A percentile compares a stretch with the other conserved stretches of the same genome.
phyloP scores from a whole-genome alignment of 2,329 filamentous ascomycete genomes.

The Diaporthe eres region DNA sequence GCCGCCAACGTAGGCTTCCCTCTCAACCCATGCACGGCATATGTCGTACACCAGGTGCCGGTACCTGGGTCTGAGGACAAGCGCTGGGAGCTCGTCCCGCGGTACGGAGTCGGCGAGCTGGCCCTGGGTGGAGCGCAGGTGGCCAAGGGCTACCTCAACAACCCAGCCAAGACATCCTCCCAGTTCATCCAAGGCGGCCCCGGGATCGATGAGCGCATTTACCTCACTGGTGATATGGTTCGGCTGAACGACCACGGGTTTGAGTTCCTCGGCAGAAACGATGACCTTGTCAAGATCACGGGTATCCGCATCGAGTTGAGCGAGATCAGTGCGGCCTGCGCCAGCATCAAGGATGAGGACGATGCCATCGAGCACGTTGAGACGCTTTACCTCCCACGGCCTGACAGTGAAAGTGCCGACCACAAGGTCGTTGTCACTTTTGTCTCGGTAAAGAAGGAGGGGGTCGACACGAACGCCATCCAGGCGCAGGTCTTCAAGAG shows the following conservation, averaged over 20 bases:
- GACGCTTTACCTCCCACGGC: conserved; percentile 50
- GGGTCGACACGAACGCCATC: conserved; percentile 9
- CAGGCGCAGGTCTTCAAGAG: conserved; percentile 37
- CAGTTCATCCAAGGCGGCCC: conserved; percentile 41
- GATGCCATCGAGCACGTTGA: conserved; percentile 53
- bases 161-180: conserved; percentile 34
- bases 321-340: conserved; percentile 50
- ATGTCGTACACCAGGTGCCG: conserved; percentile 29
- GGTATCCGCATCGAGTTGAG: conserved; percentile 44
- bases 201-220: conserved; percentile 36
- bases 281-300: conserved; percentile 42
- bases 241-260: conserved; percentile 39
- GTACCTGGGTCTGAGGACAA: conserved; percentile 7
- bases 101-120: conserved; percentile 36
- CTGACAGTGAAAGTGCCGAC: conserved; percentile 47
- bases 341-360: conserved; percentile 50
- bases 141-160: conserved; percentile 40
- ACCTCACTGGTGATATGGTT: conserved; percentile 45
- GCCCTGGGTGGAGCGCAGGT: conserved; percentile 42
- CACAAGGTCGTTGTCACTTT: conserved; percentile 55
- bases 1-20: conserved; percentile 49
- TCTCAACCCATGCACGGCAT: conserved; percentile 26
- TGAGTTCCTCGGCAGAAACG: conserved; percentile 44
- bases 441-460: conserved; percentile 46
- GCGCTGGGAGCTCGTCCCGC: conserved; percentile 32